Percentiles rank a stretch among this genome's conserved stretches.
Conservation (phyloP, 208 protist genomes). For the Leishmania amazonensis region DNA sequence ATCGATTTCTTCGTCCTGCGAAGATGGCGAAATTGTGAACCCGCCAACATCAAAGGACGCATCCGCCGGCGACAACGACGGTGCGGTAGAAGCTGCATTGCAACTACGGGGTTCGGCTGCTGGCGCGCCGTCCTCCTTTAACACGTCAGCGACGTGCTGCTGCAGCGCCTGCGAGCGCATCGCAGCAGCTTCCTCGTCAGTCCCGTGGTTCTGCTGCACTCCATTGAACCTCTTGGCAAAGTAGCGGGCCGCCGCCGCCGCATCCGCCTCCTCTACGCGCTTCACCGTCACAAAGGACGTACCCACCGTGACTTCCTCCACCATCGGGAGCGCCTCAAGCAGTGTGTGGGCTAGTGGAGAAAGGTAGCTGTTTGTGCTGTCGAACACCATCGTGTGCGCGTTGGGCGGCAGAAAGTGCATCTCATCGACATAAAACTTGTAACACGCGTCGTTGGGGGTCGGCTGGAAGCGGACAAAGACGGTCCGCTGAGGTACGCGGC, state of each 20-base stretch:
- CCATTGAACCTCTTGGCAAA: constrained; percentile 67
- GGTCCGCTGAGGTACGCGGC: constrained; percentile 1
- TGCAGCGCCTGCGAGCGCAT: constrained; percentile 62
- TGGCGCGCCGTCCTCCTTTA: constrained; percentile 4
- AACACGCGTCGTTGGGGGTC: constrained; percentile 85
- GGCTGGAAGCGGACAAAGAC: constrained; percentile 83
- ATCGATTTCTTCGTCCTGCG: constrained; percentile 51
- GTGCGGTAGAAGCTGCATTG: background rate
- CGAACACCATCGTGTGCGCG: constrained; percentile 71
- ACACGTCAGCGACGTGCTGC: constrained; percentile 36
- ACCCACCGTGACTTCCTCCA: constrained; percentile 89
- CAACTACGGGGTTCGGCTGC: too few species aligned
- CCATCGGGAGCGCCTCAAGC: constrained; percentile 77
- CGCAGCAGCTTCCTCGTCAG: constrained; percentile 37
- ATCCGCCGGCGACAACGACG: background rate
- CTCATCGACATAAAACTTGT: constrained; percentile 83
- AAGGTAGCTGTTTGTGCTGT: constrained; percentile 77
- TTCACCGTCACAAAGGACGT: constrained; percentile 78
- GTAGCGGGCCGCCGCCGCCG: constrained; percentile 60
- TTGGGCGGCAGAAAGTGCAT: constrained; percentile 54
- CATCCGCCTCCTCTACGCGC: constrained; percentile 61
- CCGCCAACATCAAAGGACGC: constrained; percentile 41
- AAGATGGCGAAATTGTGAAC: constrained; percentile 35
- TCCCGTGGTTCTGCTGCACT: constrained; percentile 11
- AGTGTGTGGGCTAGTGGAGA: constrained; percentile 76